Percentiles rank a stretch among this genome's conserved stretches.
phyloP scores from a whole-genome alignment of 768 basidiomycete genomes.

The Sarcodon sp. region DNA sequence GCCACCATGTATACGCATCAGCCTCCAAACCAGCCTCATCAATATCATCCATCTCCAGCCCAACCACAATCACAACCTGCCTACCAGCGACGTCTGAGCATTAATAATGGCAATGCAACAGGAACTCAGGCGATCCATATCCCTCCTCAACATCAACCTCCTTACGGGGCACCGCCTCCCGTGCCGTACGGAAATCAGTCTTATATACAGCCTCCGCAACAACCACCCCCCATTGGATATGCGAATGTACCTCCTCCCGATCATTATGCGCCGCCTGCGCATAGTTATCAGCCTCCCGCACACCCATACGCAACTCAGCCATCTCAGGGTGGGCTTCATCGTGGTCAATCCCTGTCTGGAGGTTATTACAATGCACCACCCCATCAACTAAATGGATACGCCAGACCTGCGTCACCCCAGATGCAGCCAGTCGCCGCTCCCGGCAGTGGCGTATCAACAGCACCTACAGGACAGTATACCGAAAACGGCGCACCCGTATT shows the following conservation, averaged over 20 bases:
- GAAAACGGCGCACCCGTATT: slow-evolving; percentile 74
- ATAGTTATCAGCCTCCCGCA: neutral
- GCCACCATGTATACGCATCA: slow-evolving; percentile 30
- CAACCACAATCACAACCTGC: slow-evolving; percentile 9
- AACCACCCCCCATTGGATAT: slow-evolving; percentile 5
- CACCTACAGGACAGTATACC: slow-evolving; percentile 66
- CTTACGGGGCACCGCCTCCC: slow-evolving; percentile 14
- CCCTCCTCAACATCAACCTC: slow-evolving; percentile 1
- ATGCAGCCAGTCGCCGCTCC: slow-evolving; percentile 5
- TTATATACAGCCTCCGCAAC: slow-evolving; percentile 6
- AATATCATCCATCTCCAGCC: slow-evolving; percentile 6
- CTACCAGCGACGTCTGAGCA: slow-evolving; percentile 7
- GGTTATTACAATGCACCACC: slow-evolving; percentile 11
- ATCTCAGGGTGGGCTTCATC: neutral
- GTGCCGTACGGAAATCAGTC: slow-evolving; percentile 14
- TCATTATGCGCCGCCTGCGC: neutral
- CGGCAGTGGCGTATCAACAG: slow-evolving; percentile 2
- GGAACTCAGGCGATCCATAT: neutral
- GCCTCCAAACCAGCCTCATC: slow-evolving; percentile 11
- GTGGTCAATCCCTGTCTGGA: slow-evolving; percentile 3
- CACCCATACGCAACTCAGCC: neutral
- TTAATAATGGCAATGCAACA: slow-evolving; percentile 12
- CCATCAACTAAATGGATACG: slow-evolving; percentile 23
- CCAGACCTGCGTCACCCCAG: slow-evolving; percentile 41
- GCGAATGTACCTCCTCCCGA: neutral